Evolutionary conservation across 2,329 filamentous ascomycete genomes (phyloP).

Genomic region (Venturiaceae sp.): DNA sequence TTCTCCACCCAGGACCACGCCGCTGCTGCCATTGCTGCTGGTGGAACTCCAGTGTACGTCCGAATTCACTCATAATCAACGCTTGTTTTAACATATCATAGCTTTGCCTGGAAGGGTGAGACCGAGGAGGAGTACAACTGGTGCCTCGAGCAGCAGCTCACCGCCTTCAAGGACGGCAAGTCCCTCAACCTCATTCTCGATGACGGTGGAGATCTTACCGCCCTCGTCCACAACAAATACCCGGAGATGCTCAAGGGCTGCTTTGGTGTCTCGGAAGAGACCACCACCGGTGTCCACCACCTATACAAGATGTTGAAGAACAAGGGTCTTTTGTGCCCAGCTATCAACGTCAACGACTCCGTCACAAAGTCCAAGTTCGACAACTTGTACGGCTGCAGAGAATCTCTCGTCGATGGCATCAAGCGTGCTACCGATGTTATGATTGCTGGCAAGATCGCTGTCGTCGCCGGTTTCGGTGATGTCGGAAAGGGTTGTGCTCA

Average conservation of each 20-base stretch:
- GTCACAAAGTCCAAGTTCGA: slow-evolving; percentile 99
- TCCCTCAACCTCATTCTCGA: slow-evolving; percentile 98
- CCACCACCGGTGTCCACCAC: slow-evolving; percentile 98
- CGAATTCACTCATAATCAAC: slow-evolving; percentile 47
- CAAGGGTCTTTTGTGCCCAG: slow-evolving; percentile 75
- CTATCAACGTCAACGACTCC: slow-evolving; percentile 98
- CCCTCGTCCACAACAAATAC: slow-evolving; percentile 96
- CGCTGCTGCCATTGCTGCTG: slow-evolving; percentile 90
- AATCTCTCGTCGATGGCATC: slow-evolving; percentile 98
- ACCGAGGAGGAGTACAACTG: slow-evolving; percentile 99
- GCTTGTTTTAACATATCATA: slow-evolving; percentile 14
- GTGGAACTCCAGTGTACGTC: slow-evolving; percentile 71
- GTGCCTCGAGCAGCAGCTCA: slow-evolving; percentile 98
- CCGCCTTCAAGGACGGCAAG: slow-evolving; percentile 93
- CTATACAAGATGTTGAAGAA: slow-evolving; percentile 90
- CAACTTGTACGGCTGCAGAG: slow-evolving; percentile 99
- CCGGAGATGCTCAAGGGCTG: slow-evolving; percentile 96
- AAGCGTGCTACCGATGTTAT: slow-evolving; percentile 99
- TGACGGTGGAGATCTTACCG: slow-evolving; percentile 93
- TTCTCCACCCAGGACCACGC: slow-evolving; percentile 99
- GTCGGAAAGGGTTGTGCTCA: slow-evolving; percentile 98
- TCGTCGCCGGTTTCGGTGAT: slow-evolving; percentile 97
- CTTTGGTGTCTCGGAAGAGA: slow-evolving; percentile 99
- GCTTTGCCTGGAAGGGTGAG: slow-evolving; percentile 76
- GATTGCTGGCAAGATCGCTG: slow-evolving; percentile 97